Percentiles rank a stretch among this genome's conserved stretches.
These are phyloP conservation scores for Apocynum venetum DNA, from an alignment of 257 asterid species.

Conservation along the genomic window DNA sequence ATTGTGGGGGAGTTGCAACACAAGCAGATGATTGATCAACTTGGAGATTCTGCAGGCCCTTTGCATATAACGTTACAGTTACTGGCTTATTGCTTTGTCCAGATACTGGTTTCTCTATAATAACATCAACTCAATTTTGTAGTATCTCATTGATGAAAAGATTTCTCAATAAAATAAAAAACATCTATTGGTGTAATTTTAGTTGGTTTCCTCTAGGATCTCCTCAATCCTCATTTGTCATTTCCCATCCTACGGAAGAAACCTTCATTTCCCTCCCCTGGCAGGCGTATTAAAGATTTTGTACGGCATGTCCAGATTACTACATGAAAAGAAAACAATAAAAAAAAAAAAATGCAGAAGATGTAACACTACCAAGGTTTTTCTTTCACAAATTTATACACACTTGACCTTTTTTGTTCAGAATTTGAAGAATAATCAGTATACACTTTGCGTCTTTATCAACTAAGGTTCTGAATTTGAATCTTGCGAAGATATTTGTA, in stretches of 20 bases:
- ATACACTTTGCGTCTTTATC: no score
- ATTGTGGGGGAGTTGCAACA: neutral
- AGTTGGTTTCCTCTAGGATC: neutral
- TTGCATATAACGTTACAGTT: neutral
- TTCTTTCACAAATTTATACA: no score
- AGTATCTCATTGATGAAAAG: no score
- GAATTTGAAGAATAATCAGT: no score
- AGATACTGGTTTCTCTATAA: neutral
- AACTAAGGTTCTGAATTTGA: no score
- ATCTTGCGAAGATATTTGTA: no score
- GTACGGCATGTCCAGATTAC: no score
- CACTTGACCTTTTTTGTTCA: no score
- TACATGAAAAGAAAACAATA: no score
- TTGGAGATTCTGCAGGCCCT: neutral
- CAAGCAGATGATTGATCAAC: neutral
- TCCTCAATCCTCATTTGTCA: neutral
- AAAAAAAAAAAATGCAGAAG: neutral
- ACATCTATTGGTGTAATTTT: neutral
- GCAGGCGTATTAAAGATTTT: neutral
- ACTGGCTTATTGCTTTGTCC: neutral
- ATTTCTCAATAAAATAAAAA: no score
- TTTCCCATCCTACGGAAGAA: neutral
- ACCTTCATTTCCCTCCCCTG: neutral
- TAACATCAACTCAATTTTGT: no score
- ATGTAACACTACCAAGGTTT: neutral